Percentiles rank a stretch among this genome's conserved stretches.
These are phyloP conservation scores for Pichia sp. DNA, from an alignment of 1,139 yeast species.

Conservation along the genomic window DNA sequence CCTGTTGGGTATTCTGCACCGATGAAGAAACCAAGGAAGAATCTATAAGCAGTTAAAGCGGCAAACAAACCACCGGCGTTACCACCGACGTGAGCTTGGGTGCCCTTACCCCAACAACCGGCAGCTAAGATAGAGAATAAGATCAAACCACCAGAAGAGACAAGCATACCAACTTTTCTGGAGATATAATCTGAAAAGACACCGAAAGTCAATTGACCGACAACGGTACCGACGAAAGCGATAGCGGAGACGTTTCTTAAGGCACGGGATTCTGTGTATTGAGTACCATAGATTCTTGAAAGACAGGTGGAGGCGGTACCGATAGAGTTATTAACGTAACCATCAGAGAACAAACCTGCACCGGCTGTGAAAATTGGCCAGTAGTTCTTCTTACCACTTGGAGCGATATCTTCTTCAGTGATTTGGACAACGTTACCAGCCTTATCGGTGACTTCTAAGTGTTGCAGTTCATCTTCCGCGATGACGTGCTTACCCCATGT, in stretches of 20 bases:
- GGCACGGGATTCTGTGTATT: conserved; percentile 62
- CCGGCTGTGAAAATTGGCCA: conserved; percentile 90
- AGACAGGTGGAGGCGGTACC: conserved; percentile 75
- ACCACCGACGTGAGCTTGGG: conserved; percentile 35
- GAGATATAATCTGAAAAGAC: conserved; percentile 74
- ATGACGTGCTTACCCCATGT: conserved; percentile 35
- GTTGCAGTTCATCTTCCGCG: conserved; percentile 20
- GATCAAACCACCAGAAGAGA: conserved; percentile 70
- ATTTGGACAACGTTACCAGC: conserved; percentile 22
- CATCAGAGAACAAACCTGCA: conserved; percentile 89
- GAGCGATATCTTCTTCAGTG: conserved; percentile 27
- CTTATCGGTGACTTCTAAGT: conserved; percentile 19
- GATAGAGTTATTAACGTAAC: conserved; percentile 83
- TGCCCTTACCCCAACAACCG: conserved; percentile 81
- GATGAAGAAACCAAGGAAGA: conserved; percentile 79
- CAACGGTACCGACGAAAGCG: conserved; percentile 87
- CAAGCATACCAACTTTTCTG: conserved; percentile 78
- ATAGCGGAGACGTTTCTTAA: conserved; percentile 80
- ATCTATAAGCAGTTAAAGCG: conserved; percentile 80
- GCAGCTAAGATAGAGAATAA: conserved; percentile 75
- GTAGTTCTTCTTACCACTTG: conserved; percentile 25
- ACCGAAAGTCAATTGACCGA: conserved; percentile 84
- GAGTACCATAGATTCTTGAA: conserved; percentile 57
- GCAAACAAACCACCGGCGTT: conserved; percentile 70
- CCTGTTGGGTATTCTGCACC: conserved; percentile 96